Percentiles rank a stretch among this genome's conserved stretches.
Evolutionary conservation across 2,329 filamentous ascomycete species (phyloP).

Genomic region (Diaporthe capsici): DNA sequence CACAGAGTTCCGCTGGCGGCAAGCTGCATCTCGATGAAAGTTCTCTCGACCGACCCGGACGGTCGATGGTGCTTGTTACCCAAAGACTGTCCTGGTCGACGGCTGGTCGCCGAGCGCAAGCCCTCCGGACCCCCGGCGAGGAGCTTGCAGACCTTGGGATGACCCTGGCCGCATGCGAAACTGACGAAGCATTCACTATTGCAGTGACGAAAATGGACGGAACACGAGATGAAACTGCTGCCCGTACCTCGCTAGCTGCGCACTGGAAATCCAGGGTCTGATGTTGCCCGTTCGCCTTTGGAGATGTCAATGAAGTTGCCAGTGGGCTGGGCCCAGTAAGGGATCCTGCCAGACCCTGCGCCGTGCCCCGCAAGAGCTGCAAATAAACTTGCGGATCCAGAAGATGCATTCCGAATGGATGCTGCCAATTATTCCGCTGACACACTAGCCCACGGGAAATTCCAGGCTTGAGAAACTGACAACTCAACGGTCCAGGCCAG

Average conservation of each 20-base stretch:
- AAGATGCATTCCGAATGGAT: constrained; percentile 23
- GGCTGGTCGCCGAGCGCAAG: constrained; percentile 14
- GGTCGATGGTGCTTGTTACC: background rate
- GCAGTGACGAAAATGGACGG: constrained; percentile 43
- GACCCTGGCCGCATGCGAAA: constrained; percentile 51
- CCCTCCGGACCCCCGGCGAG: constrained; percentile 26
- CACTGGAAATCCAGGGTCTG: constrained; percentile 21
- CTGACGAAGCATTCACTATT: constrained; percentile 45
- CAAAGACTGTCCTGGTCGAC: background rate
- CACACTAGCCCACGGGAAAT: constrained; percentile 20
- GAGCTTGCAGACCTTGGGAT: constrained; percentile 36
- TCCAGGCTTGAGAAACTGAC: constrained; percentile 6
- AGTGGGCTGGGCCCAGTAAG: background rate
- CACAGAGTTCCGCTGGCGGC: constrained; percentile 12
- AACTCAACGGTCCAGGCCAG: constrained; percentile 18
- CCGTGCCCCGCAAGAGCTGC: constrained; percentile 18
- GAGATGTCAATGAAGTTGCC: constrained; percentile 21
- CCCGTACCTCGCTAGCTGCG: constrained; percentile 42
- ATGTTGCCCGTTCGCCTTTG: constrained; percentile 4
- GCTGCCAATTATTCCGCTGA: constrained; percentile 19
- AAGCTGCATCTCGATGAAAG: constrained; percentile 1
- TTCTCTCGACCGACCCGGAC: background rate
- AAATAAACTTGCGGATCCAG: constrained; percentile 33
- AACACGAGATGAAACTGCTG: constrained; percentile 52
- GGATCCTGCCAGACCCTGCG: constrained; percentile 19